Evolutionary conservation across 495 filamentous ascomycete genomes (phyloP).

Genomic region (Aspergillus ostianus): DNA sequence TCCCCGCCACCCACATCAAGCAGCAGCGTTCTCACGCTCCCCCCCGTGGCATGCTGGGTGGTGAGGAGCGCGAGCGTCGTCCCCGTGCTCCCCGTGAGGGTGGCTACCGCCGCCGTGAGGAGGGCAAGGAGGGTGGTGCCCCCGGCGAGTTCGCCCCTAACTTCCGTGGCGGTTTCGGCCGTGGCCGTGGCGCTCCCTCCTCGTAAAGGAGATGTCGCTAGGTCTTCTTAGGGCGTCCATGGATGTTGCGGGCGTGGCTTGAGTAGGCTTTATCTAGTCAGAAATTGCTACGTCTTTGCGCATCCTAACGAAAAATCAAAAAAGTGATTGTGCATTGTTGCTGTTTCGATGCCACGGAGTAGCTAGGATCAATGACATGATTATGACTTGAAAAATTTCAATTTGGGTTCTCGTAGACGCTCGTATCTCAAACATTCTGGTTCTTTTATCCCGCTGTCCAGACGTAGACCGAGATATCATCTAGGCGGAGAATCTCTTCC

Average conservation of each 20-base stretch:
- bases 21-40: slow-evolving; percentile 98
- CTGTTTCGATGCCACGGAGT: slow-evolving; percentile 28
- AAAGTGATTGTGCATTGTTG: slow-evolving; percentile 28
- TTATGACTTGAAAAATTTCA: slow-evolving; percentile 23
- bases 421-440: neutral
- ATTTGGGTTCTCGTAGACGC: neutral
- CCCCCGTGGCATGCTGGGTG: slow-evolving; percentile 96
- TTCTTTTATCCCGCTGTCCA: neutral
- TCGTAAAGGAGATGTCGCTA: slow-evolving; percentile 48
- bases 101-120: slow-evolving; percentile 86
- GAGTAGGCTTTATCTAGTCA: slow-evolving; percentile 28
- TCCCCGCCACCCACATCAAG: slow-evolving; percentile 99
- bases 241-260: slow-evolving; percentile 30
- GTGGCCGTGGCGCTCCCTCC: slow-evolving; percentile 79
- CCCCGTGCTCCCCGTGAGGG: slow-evolving; percentile 85
- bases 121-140: slow-evolving; percentile 92
- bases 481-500: slow-evolving; percentile 34
- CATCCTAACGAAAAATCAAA: slow-evolving; percentile 32
- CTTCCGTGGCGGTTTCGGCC: slow-evolving; percentile 94
- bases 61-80: slow-evolving; percentile 81
- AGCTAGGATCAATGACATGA: slow-evolving; percentile 37
- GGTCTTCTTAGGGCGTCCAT: slow-evolving; percentile 35
- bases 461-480: neutral
- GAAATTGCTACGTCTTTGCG: slow-evolving; percentile 31
- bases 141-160: slow-evolving; percentile 92